Conservation (phyloP, 2,329 filamentous ascomycete genomes). For the Cytospora schulzeri region DNA sequence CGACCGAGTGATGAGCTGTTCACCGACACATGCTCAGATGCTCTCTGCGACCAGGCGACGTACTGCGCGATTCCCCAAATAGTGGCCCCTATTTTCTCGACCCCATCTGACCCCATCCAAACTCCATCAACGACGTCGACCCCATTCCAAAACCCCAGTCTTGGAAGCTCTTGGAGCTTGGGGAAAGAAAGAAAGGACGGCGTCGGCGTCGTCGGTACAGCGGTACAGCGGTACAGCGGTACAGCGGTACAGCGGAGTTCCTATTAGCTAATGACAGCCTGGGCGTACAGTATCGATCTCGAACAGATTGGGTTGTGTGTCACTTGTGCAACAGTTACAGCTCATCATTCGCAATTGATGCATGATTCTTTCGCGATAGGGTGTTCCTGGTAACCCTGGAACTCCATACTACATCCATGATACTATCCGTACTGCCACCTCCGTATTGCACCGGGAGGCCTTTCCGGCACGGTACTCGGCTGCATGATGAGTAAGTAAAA, state of each 20-base stretch:
- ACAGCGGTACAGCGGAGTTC: constrained; percentile 16
- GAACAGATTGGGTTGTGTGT: constrained; percentile 10
- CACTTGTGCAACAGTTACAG: constrained; percentile 20
- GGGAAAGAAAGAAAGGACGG: background rate
- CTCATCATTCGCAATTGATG: constrained; percentile 23
- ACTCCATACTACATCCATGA: no score
- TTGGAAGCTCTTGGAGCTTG: constrained; percentile 18
- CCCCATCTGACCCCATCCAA: background rate
- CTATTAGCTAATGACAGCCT: constrained; percentile 21
- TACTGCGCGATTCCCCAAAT: background rate
- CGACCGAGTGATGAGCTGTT: constrained; percentile 18
- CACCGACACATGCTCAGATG: constrained; percentile 23
- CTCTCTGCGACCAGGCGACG: no score
- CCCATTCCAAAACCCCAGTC: background rate
- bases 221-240: no score
- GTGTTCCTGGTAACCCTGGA: no score
- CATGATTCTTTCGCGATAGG: constrained; percentile 16
- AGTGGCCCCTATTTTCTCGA: background rate
- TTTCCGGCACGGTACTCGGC: constrained; percentile 3
- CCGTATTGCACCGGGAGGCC: constrained; percentile 17
- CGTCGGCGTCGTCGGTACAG: background rate
- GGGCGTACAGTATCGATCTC: background rate
- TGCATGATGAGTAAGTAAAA: constrained; percentile 6
- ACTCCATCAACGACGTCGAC: background rate
- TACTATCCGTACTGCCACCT: background rate